Evolutionary conservation across 148 eudicot genomes (phyloP), one percentile per base, ranked within the genome.

Genomic region (Nepenthes mirabilis): DNA sequence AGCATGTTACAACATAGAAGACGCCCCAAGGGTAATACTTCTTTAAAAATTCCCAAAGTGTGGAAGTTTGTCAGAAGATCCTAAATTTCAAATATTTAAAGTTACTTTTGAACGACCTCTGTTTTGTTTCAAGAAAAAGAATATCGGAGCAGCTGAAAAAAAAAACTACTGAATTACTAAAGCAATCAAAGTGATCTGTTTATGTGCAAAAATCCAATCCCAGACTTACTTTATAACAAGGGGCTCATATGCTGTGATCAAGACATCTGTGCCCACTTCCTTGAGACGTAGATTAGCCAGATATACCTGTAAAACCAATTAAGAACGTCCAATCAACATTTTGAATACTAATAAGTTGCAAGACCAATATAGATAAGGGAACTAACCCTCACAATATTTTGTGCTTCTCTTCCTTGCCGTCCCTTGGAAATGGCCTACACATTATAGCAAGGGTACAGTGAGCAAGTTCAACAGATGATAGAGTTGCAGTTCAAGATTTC

Each of bases 391-490:
- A 82, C 86, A 32, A 79, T 11, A 62, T 93, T 88, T 49, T 84
- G 87, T 43, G 99, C 99, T 72, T 88, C 99, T 74, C 91, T 84
- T 65, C 96, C 99, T 72, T 93, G 99, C 13, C 91, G 82, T 62
- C 91, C 96, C 73, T 93, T 93, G 43, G 99, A 83, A 64, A 93
- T 81, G 65, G 87, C 95, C 99, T 93, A 70, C 23, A 23, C 23
- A 45, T 35, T 36, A 53, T 5, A 9, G 33, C 6, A 9, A 53
- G 11, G 12, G 65, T 45, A 63, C 6, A 14, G 3, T 37, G 14
- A 56, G 32, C 14, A 62, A 13, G 36, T 33, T 14, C 12, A n/a
- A 10, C 12, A 60, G 33, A 37, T 53, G 37, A 35, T 2, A 2
- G 4, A 40, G 36, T 47, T 32, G 59, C 59, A 7, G 6, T 32